Evolutionary conservation across 768 basidiomycete species (phyloP), one percentile per base, ranked within the genome.

Genomic region (Psilocybe sp.): DNA sequence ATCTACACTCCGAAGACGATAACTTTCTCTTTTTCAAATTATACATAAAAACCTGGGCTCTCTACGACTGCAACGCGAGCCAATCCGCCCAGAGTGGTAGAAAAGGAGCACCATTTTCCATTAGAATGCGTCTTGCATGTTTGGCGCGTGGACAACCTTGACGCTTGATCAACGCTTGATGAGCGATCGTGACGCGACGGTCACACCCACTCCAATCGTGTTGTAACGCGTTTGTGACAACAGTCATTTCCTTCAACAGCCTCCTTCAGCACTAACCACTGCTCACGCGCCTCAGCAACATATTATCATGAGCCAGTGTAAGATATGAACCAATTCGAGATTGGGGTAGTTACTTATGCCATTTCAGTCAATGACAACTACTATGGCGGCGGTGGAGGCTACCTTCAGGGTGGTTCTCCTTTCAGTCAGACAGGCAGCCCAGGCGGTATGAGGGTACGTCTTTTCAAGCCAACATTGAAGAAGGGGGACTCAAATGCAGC

Each of bases 361-460:
- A 19, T 13, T 20, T 15, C 40, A 57, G 61, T 55, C 50, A 56
- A 61, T 50, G 58, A 60, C 54, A 75, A 73, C 37, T 74, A 73
- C 33, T 79, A 77, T 60, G 70, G 70, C 6, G 69, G 82, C 6
- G 60, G 68, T 16, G 69, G 70, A 7, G 70, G 83, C 5, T 85
- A 79, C 56, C 56, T 85, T 44, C 75, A 77, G 32, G 77, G 79
- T 37, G 80, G 77, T 20, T 85, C 84, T 38, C 84, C 83, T 7
- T 84, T 77, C 49, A 76, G 79, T 52, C 66, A 71, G 5, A 70
- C 70, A 47, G 80, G 80, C 34, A 88, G 84, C 57, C 86, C 86
- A 3, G 78, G 85, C 39, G 76, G 82, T 46, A 69, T 58, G 64
- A 75, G 63, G 70, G 78, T 70, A 54, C 60, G 69, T 49, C 18